These are phyloP conservation scores for Aureobasidium zeae DNA, from an alignment of 2,329 filamentous ascomycete species.

Conservation along the genomic window DNA sequence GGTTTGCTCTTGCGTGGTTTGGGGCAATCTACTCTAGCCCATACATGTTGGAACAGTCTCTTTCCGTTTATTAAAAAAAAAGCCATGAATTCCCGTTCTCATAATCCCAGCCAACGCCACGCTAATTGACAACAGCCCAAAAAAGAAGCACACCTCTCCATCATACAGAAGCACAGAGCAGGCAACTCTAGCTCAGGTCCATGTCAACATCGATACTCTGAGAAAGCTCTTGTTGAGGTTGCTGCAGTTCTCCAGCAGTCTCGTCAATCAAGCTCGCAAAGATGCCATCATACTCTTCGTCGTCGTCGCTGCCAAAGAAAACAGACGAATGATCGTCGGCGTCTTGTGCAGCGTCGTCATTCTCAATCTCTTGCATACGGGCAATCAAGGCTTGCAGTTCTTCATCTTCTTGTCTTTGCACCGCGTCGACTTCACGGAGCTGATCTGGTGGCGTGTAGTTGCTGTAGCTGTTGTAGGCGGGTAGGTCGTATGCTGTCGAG, in stretches of 20 bases:
- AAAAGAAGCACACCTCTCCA: too few species aligned
- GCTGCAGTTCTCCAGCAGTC: slow-evolving; percentile 25
- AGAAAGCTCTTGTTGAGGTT: slow-evolving; percentile 20
- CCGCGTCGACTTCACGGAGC: slow-evolving; percentile 32
- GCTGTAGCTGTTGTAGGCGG: slow-evolving; percentile 9
- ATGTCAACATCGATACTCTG: slow-evolving; percentile 32
- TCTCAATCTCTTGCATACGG: slow-evolving; percentile 29
- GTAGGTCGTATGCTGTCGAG: slow-evolving; percentile 16
- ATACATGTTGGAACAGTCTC: too few species aligned
- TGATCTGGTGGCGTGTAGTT: slow-evolving; percentile 21
- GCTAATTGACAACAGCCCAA: slow-evolving; percentile 7
- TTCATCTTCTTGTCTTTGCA: slow-evolving; percentile 35
- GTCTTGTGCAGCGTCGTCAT: slow-evolving; percentile 13
- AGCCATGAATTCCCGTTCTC: too few species aligned
- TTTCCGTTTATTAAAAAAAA: too few species aligned
- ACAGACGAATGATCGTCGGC: slow-evolving; percentile 20
- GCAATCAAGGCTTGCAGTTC: slow-evolving; percentile 39
- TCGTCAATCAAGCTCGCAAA: slow-evolving; percentile 57
- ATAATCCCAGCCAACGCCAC: slow-evolving; percentile 10
- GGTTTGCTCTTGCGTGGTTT: too few species aligned
- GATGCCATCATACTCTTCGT: slow-evolving; percentile 52
- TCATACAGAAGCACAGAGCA: not conserved
- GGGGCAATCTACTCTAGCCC: too few species aligned
- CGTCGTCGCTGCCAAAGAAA: slow-evolving; percentile 43
- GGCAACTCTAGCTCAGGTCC: slow-evolving; percentile 21